Base-by-base conservation (phyloP, 2,329 filamentous ascomycete genomes). In the Sporothrix mexicana region DNA sequence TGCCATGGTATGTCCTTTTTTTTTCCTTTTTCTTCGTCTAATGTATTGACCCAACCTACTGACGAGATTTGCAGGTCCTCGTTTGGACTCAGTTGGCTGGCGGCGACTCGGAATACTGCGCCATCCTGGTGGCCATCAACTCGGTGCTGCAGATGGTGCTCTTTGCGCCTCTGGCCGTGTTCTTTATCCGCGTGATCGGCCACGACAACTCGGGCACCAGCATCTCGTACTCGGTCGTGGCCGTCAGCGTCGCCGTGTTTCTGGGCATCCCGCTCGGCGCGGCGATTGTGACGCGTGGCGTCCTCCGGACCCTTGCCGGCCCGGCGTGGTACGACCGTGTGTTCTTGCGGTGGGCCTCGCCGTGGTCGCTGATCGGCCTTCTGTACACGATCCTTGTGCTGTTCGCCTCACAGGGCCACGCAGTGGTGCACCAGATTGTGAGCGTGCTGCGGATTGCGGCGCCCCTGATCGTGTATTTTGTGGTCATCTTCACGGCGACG, bases 301-400 rank as follows among this genome's bases (percentile, higher is more conserved):
- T 79, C 0, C 80, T 97, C 6, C 87, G 90, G 2, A 81, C 78
- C 0, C 57, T 90, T 0, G 79, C 87, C 3, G 88, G 90, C 2
- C 80, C 85, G 1, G 81, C 82, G 0, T 91, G 88, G 84, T 97
- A 94, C 79, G 85, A 93, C 51, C 79, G 83, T 2, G 84, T 87
- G 2, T 96, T 97, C 79, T 79, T 97, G n/a, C 88, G 86, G 47
- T 90, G 87, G 79, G 84, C 89, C 2, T 87, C 89, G 0, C 94
- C 94, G 0, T 91, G 89, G 85, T 95, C 93, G 0, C 85, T 97
- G 1, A 88, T 97, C 75, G 94, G 94, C 0, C 86, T 98, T 5
- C 83, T 97, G 0, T 97, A 95, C 83, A 97, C 94, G 0, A 96
- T 97, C 76, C 81, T 96, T 7, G 90, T 97, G 0, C 86, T 97